These are phyloP conservation scores for Colletotrichum sp. DNA, from an alignment of 2,329 filamentous ascomycete genomes.

Conservation along the genomic window DNA sequence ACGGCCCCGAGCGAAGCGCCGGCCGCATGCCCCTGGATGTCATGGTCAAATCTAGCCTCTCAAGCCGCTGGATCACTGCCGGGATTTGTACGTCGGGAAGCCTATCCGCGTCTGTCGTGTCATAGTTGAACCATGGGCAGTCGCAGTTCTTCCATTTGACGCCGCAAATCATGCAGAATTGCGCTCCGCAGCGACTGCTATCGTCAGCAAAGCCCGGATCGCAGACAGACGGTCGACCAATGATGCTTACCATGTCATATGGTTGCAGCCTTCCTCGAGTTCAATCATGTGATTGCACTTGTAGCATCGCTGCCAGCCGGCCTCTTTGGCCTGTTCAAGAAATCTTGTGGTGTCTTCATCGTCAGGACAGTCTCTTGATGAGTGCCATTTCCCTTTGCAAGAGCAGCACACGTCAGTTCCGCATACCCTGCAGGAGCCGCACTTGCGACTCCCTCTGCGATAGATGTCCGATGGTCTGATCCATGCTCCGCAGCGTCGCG, in stretches of 20 bases:
- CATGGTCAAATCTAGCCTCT: neutral
- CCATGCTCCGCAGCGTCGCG: conserved; percentile 75
- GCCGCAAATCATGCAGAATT: conserved; percentile 90
- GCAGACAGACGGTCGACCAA: neutral
- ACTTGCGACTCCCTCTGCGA: conserved; percentile 62
- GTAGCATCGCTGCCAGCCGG: conserved; percentile 79
- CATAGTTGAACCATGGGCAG: conserved; percentile 80
- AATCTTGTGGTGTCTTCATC: conserved; percentile 70
- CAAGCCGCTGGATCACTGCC: conserved; percentile 31
- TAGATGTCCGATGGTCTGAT: conserved; percentile 76
- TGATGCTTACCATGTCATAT: conserved; percentile 80
- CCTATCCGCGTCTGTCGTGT: conserved; percentile 57
- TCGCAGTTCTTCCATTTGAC: conserved; percentile 82
- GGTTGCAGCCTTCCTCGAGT: conserved; percentile 82
- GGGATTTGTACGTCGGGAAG: conserved; percentile 58
- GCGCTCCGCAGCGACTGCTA: conserved; percentile 74
- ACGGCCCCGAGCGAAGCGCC: conserved; percentile 11
- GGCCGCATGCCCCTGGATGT: conserved; percentile 19
- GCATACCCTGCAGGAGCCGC: conserved; percentile 74
- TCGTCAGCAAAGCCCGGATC: conserved; percentile 13
- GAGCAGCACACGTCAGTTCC: conserved; percentile 74
- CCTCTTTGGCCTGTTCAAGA: conserved; percentile 68
- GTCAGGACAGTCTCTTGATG: conserved; percentile 70
- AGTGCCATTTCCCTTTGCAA: conserved; percentile 80
- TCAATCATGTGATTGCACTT: conserved; percentile 78